Conservation (phyloP, 345 rosid genomes). For the Salix suchowensis region DNA sequence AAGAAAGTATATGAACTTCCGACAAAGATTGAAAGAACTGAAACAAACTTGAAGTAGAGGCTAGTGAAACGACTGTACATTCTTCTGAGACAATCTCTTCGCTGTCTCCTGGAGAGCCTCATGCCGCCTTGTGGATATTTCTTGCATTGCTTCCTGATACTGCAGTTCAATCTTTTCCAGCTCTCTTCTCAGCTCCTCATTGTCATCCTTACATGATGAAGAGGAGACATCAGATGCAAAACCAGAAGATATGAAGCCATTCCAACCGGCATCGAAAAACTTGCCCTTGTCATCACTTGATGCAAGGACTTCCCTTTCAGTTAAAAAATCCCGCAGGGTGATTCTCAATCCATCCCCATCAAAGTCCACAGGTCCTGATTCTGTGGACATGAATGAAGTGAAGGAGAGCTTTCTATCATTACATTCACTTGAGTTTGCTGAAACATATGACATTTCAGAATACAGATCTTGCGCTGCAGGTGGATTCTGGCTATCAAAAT, state of each 20-base stretch:
- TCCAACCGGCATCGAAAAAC: not conserved
- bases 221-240: not conserved
- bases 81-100: conserved; percentile 37
- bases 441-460: conserved; percentile 40
- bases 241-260: not conserved
- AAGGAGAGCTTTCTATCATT: conserved; percentile 26
- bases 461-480: conserved; percentile 20
- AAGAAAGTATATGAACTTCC: conserved; percentile 38
- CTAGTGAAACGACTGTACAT: conserved; percentile 25
- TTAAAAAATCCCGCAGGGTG: not conserved
- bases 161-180: conserved; percentile 7
- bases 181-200: conserved; percentile 1
- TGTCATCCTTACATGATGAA: not conserved
- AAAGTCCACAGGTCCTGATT: conserved; percentile 17
- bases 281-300: conserved; percentile 3
- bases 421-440: conserved; percentile 40
- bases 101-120: conserved; percentile 32
- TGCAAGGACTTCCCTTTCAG: conserved; percentile 8
- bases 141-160: conserved; percentile 12
- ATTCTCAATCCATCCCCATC: conserved; percentile 4
- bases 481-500: conserved; percentile 7
- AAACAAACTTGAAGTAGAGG: not conserved
- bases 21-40: conserved; percentile 9
- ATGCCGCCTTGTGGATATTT: not conserved
- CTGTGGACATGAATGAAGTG: conserved; percentile 27